Evolutionary conservation across 2,329 filamentous ascomycete genomes (phyloP).

Genomic region (Fusarium denticulatum): DNA sequence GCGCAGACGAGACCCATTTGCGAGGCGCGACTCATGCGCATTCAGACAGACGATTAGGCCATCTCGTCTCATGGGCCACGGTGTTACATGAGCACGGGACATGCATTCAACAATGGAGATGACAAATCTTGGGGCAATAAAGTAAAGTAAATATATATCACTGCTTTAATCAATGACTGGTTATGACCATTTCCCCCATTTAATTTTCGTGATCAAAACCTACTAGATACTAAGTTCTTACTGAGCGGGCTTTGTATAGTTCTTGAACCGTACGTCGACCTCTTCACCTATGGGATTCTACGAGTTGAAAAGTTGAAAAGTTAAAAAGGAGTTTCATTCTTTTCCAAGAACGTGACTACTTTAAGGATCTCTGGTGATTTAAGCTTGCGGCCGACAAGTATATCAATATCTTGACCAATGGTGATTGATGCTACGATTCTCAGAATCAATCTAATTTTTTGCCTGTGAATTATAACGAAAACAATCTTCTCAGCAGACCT

Average conservation of each 20-base stretch:
- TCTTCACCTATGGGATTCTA: background rate
- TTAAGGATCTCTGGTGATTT: background rate
- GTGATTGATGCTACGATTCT: background rate
- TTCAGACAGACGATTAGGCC: conserved; percentile 17
- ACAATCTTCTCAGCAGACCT: background rate
- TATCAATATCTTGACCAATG: background rate
- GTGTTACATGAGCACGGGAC: conserved; percentile 35
- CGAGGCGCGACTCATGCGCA: conserved; percentile 32
- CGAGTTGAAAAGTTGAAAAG: background rate
- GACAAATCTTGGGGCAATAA: conserved; percentile 16
- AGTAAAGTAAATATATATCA: conserved; percentile 40
- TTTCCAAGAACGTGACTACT: background rate
- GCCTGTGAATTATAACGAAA: background rate
- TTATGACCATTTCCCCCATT: conserved; percentile 16
- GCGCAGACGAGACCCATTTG: conserved; percentile 34
- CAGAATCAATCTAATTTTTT: background rate
- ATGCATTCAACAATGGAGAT: conserved; percentile 28
- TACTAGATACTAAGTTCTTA: background rate
- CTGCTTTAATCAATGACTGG: conserved; percentile 36
- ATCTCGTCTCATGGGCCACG: conserved; percentile 26
- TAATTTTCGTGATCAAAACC: background rate
- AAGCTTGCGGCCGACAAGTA: background rate
- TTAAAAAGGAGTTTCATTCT: background rate
- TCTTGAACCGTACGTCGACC: background rate
- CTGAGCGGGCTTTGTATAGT: background rate